Evolutionary conservation across 1,284 basidiomycete genomes (phyloP), one percentile per base, ranked within the genome.

Genomic region (Marasmius fiardii): DNA sequence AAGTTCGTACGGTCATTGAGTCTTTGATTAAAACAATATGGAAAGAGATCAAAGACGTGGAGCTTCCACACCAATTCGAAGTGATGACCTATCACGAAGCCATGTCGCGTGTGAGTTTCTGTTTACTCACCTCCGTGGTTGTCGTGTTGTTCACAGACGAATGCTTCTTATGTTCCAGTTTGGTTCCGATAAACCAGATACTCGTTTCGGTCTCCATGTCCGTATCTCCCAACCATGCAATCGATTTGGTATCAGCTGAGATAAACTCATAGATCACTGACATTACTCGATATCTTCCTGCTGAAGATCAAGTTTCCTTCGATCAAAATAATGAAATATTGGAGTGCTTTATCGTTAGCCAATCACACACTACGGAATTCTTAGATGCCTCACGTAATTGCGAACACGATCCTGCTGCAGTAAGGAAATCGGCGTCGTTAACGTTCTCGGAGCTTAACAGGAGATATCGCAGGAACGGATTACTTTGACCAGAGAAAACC

Each of bases 141-240:
- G 12, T 23, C 51, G 51, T 53, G n/a, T 57, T 37, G 47, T 14
- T 52, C 55, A 59, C 41, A 57, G n/a, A 61, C 63, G 41, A 41
- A 43, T 44, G 54, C 51, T 43, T 55, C 43, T 56, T 52, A 16
- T 60, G 54, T 56, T 59, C 23, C 60, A 92, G 85, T 98, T 88
- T 77, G 95, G 95, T 8, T 93, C 92, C 50, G 95, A 98, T 75
- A 98, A 98, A 76, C 95, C 95, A 37, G 95, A 98, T 71, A 85
- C 88, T 50, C 83, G 95, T 53, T 95, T 92, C 72, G 85, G 83
- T 47, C 80, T 95, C 61, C 85, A 93, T 83, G 92, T 93, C 54
- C 52, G 64, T 52, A 56, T 57, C 51, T 51, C 41, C 26, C 50
- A 53, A 44, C n/a, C 52, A 56, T 35, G 39, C 53, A 54, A 59